Evolutionary conservation across 2,329 filamentous ascomycete species (phyloP), one percentile per base, ranked within the genome.

Genomic region (Aspergillus sclerotialis): DNA sequence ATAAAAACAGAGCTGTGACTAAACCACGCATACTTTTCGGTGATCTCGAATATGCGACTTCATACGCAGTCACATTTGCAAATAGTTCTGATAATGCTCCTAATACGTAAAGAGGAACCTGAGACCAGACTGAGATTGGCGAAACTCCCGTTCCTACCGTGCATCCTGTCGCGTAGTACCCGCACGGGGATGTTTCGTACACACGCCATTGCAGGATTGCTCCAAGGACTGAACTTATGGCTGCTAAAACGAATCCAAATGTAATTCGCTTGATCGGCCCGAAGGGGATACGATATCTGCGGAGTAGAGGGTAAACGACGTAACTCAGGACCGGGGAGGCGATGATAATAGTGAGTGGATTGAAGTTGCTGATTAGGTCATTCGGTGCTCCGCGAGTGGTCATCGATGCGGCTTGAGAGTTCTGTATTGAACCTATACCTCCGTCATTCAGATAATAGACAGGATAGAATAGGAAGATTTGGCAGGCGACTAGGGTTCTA

Each of bases 401-500:
- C 53, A 74, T 53, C 43, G 68, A 67, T 9, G 68, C 70, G 8
- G 59, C 65, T 49, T 72, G 53, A 52, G 67, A 72, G 29, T 55
- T 69, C 12, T 66, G 61, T 0, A 73, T 61, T 4, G 60, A 60
- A 11, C 73, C 73, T 17, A 77, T 64, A 45, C 73, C 73, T n/a
- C 58, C 53, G 37, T 62, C 53, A 28, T 64, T 65, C 18, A 64
- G 24, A 33, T 55, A 48, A 36, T 32, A 32, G 30, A 32, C 14
- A 8, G 11, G 9, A 32, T 13, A 12, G 16, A n/a, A 13, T 30
- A 18, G 28, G 8, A n/a, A 6, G 14, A 7, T 9, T 28, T 52
- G 49, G 28, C 56, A 60, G 1, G 59, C 60, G n/a, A 33, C 39
- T 49, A 61, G 10, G 1, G 56, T 59, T 24, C 56, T 48, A 8